Conservation (phyloP, 2,329 filamentous ascomycete species). For the Atkinsonella texensis region DNA sequence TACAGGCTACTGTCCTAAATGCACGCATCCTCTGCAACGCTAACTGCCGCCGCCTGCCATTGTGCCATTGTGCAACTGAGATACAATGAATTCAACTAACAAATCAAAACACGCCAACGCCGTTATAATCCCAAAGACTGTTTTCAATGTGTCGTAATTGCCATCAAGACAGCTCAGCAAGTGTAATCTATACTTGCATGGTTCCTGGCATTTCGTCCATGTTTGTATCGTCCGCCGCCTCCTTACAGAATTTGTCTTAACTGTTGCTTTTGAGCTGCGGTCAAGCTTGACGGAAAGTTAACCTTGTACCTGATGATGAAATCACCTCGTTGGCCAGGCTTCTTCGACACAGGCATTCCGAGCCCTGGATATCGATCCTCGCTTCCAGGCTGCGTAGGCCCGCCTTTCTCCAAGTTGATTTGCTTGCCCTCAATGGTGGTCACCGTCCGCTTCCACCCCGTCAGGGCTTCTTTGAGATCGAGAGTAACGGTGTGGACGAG, state of each 20-base stretch:
- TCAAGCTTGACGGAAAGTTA: slow-evolving; percentile 75
- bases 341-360: slow-evolving; percentile 95
- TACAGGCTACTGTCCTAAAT: neutral
- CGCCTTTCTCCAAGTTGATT: slow-evolving; percentile 64
- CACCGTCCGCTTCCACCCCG: slow-evolving; percentile 86
- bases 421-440: slow-evolving; percentile 88
- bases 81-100: neutral
- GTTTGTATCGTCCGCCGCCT: neutral
- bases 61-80: neutral
- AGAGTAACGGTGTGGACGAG: slow-evolving; percentile 68
- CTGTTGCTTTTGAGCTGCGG: slow-evolving; percentile 63
- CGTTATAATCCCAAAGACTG: neutral
- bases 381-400: slow-evolving; percentile 76
- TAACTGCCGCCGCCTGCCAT: neutral
- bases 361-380: slow-evolving; percentile 69
- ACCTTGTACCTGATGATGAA: slow-evolving; percentile 86
- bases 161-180: slow-evolving; percentile 2
- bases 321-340: slow-evolving; percentile 71
- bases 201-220: neutral
- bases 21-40: neutral
- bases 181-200: neutral
- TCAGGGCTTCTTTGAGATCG: slow-evolving; percentile 84
- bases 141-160: neutral
- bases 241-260: slow-evolving; percentile 64
- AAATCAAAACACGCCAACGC: neutral